These are phyloP conservation scores for Lactifluus pinguis DNA, from an alignment of 768 basidiomycete species.

Conservation along the genomic window DNA sequence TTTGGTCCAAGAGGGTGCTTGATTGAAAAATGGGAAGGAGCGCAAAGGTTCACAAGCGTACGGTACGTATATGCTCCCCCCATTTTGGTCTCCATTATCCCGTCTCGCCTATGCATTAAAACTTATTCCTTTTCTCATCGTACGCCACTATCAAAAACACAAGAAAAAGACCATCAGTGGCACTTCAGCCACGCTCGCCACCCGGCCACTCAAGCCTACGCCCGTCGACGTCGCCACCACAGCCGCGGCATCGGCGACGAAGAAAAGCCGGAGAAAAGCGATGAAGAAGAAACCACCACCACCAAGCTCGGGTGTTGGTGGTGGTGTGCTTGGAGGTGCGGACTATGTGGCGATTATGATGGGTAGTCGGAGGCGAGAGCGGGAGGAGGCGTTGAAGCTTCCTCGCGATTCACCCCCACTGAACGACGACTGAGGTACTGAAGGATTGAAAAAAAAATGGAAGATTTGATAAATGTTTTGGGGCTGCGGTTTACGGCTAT, in stretches of 20 bases:
- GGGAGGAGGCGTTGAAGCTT: slow-evolving; percentile 57
- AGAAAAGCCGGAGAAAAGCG: slow-evolving; percentile 35
- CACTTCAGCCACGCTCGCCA: slow-evolving; percentile 5
- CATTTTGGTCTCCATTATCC: background rate
- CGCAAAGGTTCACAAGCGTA: slow-evolving; percentile 56
- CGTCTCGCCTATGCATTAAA: background rate
- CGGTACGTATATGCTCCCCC: slow-evolving; percentile 29
- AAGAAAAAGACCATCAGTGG: slow-evolving; percentile 23
- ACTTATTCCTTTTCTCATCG: no score
- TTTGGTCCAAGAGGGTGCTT: no score
- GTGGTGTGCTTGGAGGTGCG: slow-evolving; percentile 57
- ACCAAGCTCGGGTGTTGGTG: slow-evolving; percentile 10
- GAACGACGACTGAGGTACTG: no score
- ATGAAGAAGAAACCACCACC: slow-evolving; percentile 15
- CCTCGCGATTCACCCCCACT: slow-evolving; percentile 22
- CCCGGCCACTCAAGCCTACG: slow-evolving; percentile 8
- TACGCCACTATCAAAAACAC: background rate
- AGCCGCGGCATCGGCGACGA: slow-evolving; percentile 21
- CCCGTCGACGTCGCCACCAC: background rate
- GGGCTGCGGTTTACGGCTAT: no score
- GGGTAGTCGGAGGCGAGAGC: slow-evolving; percentile 61
- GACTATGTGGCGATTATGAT: slow-evolving; percentile 69
- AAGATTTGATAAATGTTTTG: no score
- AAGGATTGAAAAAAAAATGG: background rate
- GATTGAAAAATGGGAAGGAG: slow-evolving; percentile 48